Conservation (phyloP, 1,284 basidiomycete species). For the Paramarasmius palmivorus region DNA sequence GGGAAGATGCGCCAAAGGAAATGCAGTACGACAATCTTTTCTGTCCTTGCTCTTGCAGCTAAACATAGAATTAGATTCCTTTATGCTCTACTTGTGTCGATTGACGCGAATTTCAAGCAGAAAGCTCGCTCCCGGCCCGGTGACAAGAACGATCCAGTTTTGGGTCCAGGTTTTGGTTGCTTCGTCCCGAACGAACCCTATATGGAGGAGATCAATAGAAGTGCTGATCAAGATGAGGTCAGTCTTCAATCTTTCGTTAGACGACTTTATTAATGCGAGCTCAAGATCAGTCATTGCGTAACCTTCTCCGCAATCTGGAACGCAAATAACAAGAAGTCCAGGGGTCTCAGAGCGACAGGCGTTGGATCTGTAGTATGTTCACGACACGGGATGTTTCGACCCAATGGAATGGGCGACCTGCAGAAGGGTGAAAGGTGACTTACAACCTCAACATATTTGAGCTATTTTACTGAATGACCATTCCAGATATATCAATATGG, state of each 20-base stretch:
- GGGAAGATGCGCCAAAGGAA: slow-evolving; percentile 20
- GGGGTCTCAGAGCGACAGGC: slow-evolving; percentile 16
- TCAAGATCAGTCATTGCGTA: slow-evolving; percentile 14
- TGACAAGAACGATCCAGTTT: slow-evolving; percentile 10
- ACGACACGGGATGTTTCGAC: slow-evolving; percentile 16
- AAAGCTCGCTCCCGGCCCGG: slow-evolving; percentile 3
- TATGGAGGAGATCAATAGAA: not conserved
- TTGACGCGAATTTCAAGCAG: slow-evolving; percentile 16
- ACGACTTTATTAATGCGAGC: too few species aligned
- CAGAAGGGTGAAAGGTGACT: slow-evolving; percentile 5
- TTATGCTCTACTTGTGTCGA: slow-evolving; percentile 9
- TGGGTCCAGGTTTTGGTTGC: slow-evolving; percentile 11
- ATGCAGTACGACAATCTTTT: not conserved
- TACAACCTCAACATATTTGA: too few species aligned
- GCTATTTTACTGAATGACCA: not conserved
- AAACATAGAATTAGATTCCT: slow-evolving; percentile 18
- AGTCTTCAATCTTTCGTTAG: not conserved
- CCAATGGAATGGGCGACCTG: slow-evolving; percentile 16
- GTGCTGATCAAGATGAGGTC: slow-evolving; percentile 13
- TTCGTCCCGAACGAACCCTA: slow-evolving; percentile 11
- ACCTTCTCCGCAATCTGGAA: slow-evolving; percentile 15
- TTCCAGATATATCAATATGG: slow-evolving; percentile 23
- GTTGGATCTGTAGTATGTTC: slow-evolving; percentile 17
- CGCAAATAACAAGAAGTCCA: slow-evolving; percentile 17
- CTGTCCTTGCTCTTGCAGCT: not conserved